A percentile compares a stretch with the other conserved stretches of the same genome.
These are phyloP conservation scores for Stagonosporopsis chrysanthemi DNA, from an alignment of 2,329 filamentous ascomycete genomes.

Conservation along the genomic window DNA sequence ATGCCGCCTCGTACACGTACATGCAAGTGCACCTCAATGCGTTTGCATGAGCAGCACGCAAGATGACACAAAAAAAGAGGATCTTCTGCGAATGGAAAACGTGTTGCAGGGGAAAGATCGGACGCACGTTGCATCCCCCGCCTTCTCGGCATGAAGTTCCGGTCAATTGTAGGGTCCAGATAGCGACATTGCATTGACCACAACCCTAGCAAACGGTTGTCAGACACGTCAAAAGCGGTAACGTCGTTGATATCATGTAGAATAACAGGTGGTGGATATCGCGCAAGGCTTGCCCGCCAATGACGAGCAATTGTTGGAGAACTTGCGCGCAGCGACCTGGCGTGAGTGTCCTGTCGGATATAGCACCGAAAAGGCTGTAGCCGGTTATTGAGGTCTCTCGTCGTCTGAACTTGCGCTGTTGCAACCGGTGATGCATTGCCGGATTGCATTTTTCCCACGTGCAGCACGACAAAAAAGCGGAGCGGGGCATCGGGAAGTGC, in stretches of 20 bases:
- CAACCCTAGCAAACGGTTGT: not conserved
- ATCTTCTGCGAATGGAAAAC: not conserved
- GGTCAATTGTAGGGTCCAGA: not conserved
- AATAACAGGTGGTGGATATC: not conserved
- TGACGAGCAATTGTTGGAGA: not conserved
- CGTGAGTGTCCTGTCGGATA: not conserved
- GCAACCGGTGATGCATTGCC: not conserved
- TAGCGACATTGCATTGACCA: not conserved
- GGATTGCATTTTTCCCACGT: not conserved
- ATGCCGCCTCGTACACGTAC: not conserved
- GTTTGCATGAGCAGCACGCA: not conserved
- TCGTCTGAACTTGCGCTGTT: not conserved
- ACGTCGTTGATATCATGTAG: not conserved
- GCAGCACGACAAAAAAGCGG: conserved; percentile 1
- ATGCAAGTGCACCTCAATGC: not conserved
- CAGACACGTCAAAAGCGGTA: not conserved
- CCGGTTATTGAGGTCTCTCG: not conserved
- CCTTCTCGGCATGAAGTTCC: not conserved
- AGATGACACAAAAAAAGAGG: not conserved
- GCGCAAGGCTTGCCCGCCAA: not conserved
- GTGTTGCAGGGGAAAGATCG: not conserved
- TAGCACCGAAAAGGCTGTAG: not conserved
- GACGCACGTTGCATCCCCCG: not conserved
- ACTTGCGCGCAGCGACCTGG: not conserved
- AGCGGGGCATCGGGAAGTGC: conserved; percentile 8